Evolutionary conservation across 1,139 yeast genomes (phyloP), one percentile per base, ranked within the genome.

Genomic region (Geotrichum aggregatum): DNA sequence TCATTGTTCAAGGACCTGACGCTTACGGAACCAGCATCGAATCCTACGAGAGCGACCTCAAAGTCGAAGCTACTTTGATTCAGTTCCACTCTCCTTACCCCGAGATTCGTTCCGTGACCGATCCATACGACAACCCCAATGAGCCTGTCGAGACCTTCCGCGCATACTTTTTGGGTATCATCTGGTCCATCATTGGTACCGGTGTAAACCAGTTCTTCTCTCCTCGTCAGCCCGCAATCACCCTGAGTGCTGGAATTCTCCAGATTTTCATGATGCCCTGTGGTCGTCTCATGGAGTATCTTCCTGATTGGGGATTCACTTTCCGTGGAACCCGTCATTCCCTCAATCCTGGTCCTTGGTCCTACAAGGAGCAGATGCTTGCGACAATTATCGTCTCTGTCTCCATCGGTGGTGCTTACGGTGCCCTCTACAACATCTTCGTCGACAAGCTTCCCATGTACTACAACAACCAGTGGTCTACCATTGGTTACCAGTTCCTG

Each of bases 361-460:
- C 76, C 31, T 76, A 71, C 62, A 84, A 84, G 64, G 91, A 84
- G 63, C 87, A 83, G 70, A 80, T 80, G 83, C 69, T 80, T 56
- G 70, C 80, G 2, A 76, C 84, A 1, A 50, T 60, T 34, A 58
- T 60, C 28, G 52, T 59, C 44, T 52, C 55, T 26, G 60, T 60
- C 36, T 52, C 61, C 26, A 54, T 54, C 18, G 54, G 56, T 31
- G 54, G 54, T 21, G 56, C 56, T 8, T 74, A 76, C 54, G 75
- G 72, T 21, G 68, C 58, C 26, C 41, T 70, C 73, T 55, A 69
- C 69, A 55, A 76, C 56, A 50, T 76, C 49, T 66, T 70, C 46
- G 71, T 68, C 40, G 75, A 72, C 58, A 72, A 71, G 52, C 54
- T 70, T 11, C 59, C 61, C 28, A 53, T 61, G 35, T 73, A 61